phyloP scores from a whole-genome alignment of 352 stramenopile species.

The Pythium sp. region DNA sequence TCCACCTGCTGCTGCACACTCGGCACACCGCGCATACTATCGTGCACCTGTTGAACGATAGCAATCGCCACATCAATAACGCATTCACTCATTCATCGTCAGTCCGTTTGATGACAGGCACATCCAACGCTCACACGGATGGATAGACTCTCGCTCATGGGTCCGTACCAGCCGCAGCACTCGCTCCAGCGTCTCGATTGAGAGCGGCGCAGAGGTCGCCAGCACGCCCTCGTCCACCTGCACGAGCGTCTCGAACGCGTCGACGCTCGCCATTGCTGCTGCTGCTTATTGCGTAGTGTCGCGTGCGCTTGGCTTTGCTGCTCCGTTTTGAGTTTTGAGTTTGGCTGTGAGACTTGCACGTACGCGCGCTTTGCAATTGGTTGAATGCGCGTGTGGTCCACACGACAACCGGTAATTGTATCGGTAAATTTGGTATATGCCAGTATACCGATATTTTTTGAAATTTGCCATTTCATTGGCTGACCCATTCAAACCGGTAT shows the following conservation, averaged over 20 bases:
- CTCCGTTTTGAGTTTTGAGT: not conserved
- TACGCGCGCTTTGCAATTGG: not conserved
- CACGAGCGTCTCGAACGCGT: conserved; percentile 60
- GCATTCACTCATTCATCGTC: not conserved
- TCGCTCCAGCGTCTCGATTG: conserved; percentile 38
- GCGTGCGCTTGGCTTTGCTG: not conserved
- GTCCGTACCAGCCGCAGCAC: conserved; percentile 43
- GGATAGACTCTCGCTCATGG: too few relatives aligned
- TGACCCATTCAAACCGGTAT: too few relatives aligned
- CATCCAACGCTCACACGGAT: not conserved
- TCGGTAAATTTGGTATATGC: too few relatives aligned
- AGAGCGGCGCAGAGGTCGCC: conserved; percentile 56
- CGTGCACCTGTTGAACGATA: conserved; percentile 28
- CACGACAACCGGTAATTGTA: too few relatives aligned
- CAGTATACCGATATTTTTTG: too few relatives aligned
- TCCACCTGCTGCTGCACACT: conserved; percentile 38
- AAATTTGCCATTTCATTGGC: too few relatives aligned
- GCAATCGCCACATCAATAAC: not conserved
- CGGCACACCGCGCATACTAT: conserved; percentile 36
- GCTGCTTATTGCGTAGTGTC: not conserved
- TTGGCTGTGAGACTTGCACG: not conserved
- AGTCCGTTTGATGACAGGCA: not conserved
- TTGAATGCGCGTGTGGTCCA: not conserved
- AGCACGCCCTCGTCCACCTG: conserved; percentile 63
- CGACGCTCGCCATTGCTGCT: conserved; percentile 11